These are phyloP conservation scores for Piper longum DNA, from an alignment of 164 flowering plant species.

Conservation along the genomic window DNA sequence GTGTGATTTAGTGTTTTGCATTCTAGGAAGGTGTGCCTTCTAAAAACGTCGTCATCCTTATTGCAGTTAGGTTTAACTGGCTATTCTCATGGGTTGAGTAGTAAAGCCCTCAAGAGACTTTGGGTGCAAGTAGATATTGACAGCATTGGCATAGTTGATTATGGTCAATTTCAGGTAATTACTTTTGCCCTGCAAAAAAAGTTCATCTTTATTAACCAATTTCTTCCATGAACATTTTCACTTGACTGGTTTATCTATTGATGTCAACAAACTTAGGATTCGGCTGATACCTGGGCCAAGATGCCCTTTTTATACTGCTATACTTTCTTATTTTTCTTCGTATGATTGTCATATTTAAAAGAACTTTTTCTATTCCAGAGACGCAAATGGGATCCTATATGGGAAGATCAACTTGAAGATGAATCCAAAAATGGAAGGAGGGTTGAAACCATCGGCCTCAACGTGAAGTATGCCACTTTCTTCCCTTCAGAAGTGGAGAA, in stretches of 20 bases:
- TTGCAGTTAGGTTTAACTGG: constrained; percentile 68
- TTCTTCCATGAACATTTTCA: no score
- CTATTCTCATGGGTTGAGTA: constrained; percentile 55
- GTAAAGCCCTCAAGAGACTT: constrained; percentile 53
- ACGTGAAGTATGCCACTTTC: constrained; percentile 78
- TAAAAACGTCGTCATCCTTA: constrained; percentile 3
- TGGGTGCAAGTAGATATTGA: constrained; percentile 78
- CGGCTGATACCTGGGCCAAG: no score
- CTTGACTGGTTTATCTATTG: no score
- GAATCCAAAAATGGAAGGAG: constrained; percentile 9
- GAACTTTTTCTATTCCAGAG: constrained; percentile 30
- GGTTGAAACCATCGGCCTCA: constrained; percentile 50
- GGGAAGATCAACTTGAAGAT: constrained; percentile 27
- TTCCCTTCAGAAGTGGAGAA: constrained; percentile 91
- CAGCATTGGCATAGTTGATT: constrained; percentile 67
- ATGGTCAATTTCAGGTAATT: constrained; percentile 70
- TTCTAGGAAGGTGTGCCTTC: background rate
- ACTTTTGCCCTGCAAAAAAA: background rate
- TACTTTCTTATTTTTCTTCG: background rate
- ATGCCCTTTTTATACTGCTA: no score
- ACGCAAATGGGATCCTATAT: constrained; percentile 57
- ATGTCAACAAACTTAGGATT: no score
- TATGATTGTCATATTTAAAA: background rate
- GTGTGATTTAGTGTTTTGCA: background rate
- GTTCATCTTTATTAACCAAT: no score